Conservation (phyloP, 192 early-diverging fungal genomes). For the Rhizophagus clarus region DNA sequence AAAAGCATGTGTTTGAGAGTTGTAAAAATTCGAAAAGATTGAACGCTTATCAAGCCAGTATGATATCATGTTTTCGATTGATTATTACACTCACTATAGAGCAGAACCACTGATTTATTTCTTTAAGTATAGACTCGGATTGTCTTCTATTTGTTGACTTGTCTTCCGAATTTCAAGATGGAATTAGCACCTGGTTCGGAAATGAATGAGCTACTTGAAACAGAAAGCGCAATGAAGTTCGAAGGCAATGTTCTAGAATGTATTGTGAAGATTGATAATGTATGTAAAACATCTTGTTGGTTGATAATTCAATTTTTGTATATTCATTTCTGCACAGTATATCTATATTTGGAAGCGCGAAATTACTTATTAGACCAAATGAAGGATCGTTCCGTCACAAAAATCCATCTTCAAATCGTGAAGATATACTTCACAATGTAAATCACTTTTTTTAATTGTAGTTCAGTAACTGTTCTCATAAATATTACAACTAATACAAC, state of each 20-base stretch:
- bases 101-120: neutral
- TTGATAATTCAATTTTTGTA: neutral
- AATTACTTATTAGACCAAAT: neutral
- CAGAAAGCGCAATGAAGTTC: slow-evolving; percentile 1
- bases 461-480: neutral
- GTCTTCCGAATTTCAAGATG: slow-evolving; percentile 30
- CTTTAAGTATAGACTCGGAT: slow-evolving; percentile 21
- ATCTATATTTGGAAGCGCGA: neutral
- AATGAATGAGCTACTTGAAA: slow-evolving; percentile 14
- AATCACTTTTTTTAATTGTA: neutral
- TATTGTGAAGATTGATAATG: neutral
- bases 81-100: neutral
- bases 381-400: neutral
- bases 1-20: neutral
- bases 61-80: neutral
- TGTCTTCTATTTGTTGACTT: slow-evolving; percentile 33
- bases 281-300: neutral
- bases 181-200: slow-evolving; percentile 32
- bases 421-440: slow-evolving; percentile 13
- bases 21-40: neutral
- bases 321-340: neutral
- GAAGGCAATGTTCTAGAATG: neutral
- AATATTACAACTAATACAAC: neutral
- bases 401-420: neutral
- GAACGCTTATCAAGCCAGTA: neutral